These are phyloP conservation scores for Tetraselmis striata DNA, from an alignment of 139 green algal species.

Conservation along the genomic window DNA sequence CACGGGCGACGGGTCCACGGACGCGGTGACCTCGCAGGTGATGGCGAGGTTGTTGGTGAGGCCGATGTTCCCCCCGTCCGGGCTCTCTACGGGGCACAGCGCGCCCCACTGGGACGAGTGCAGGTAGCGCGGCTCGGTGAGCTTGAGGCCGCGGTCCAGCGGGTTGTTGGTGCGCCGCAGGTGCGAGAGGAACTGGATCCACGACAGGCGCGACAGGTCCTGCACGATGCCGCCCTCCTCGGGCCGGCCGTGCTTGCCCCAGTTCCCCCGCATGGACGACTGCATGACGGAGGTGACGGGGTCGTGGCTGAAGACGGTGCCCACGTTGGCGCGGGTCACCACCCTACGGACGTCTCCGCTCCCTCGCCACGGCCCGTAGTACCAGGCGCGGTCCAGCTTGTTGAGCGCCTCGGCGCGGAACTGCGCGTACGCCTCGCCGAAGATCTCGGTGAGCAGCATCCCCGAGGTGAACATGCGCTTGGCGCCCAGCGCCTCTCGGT, in stretches of 20 bases:
- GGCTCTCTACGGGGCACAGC: slow-evolving; percentile 55
- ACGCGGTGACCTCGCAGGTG: slow-evolving; percentile 18
- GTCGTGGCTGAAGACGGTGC: slow-evolving; percentile 38
- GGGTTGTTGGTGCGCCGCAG: slow-evolving; percentile 49
- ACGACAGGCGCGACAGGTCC: slow-evolving; percentile 50
- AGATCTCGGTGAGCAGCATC: no score
- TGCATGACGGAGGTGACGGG: slow-evolving; percentile 41
- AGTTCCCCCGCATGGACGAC: slow-evolving; percentile 50
- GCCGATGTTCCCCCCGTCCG: slow-evolving; percentile 47
- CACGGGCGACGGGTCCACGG: not conserved
- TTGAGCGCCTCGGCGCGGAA: no score
- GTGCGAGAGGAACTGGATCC: slow-evolving; percentile 47
- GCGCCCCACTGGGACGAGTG: slow-evolving; percentile 52
- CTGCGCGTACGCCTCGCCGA: no score
- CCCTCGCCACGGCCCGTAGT: no score
- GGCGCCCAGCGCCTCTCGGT: no score
- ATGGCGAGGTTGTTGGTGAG: slow-evolving; percentile 61
- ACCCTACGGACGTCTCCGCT: no score
- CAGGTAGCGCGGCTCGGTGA: slow-evolving; percentile 46
- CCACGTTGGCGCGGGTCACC: slow-evolving; percentile 18
- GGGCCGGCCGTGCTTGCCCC: no score
- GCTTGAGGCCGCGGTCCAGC: slow-evolving; percentile 25
- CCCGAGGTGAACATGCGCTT: no score
- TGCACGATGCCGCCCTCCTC: slow-evolving; percentile 21
- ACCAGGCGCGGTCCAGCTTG: no score